These are phyloP conservation scores for Panaeolus papilionaceus DNA, from an alignment of 768 basidiomycete species.

Conservation along the genomic window DNA sequence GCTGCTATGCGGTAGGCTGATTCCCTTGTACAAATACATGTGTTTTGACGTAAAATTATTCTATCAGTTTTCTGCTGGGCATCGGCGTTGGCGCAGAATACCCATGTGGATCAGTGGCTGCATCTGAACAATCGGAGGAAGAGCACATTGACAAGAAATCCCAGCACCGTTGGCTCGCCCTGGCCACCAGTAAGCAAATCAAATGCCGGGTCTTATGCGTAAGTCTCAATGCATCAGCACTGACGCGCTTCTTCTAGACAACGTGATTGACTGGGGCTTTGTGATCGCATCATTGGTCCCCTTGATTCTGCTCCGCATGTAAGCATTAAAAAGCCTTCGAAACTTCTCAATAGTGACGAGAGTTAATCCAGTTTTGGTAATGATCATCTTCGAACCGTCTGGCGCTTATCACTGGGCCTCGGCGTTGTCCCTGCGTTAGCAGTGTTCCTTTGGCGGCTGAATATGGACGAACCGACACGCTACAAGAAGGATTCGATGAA, in stretches of 20 bases:
- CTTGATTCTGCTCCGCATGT: constrained; percentile 91
- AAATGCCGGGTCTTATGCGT: not conserved
- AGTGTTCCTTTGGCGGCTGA: constrained; percentile 86
- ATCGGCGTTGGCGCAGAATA: constrained; percentile 91
- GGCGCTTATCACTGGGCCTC: constrained; percentile 87
- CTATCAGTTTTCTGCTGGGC: constrained; percentile 79
- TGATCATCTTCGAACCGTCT: constrained; percentile 83
- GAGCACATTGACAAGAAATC: constrained; percentile 76
- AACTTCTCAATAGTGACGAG: constrained; percentile 12
- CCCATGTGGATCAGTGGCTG: constrained; percentile 89
- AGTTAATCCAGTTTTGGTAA: constrained; percentile 63
- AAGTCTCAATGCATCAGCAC: not conserved
- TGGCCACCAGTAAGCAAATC: constrained; percentile 78
- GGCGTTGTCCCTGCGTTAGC: constrained; percentile 81
- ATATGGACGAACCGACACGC: constrained; percentile 79
- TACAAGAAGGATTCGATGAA: constrained; percentile 86
- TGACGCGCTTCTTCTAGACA: constrained; percentile 47
- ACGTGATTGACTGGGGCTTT: constrained; percentile 88
- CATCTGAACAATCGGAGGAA: constrained; percentile 90
- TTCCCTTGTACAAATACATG: not conserved
- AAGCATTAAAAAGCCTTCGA: constrained; percentile 31
- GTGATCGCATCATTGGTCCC: constrained; percentile 83
- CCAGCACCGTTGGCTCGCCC: constrained; percentile 86
- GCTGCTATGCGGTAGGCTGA: constrained; percentile 71
- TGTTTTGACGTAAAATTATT: too few relatives aligned